phyloP scores from a whole-genome alignment of 305 asterid species.

The Stenogyne calaminthoides region DNA sequence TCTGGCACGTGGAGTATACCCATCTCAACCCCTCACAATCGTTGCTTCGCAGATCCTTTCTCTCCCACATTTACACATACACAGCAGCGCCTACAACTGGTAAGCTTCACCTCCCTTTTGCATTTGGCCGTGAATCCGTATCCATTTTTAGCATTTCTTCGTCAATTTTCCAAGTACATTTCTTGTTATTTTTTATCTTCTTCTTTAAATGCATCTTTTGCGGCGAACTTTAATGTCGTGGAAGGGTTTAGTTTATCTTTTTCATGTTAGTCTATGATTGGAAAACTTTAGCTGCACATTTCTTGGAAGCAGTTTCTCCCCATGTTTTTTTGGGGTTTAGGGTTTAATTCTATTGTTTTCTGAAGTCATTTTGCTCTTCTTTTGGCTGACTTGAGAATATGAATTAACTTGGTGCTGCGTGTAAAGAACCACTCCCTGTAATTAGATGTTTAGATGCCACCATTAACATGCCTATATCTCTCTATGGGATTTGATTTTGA shows the following conservation, averaged over 20 bases:
- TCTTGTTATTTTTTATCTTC: neutral
- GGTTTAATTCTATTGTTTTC: conserved; percentile 18
- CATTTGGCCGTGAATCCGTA: neutral
- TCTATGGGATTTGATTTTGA: conserved; percentile 4
- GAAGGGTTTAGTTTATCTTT: neutral
- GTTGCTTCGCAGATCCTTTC: neutral
- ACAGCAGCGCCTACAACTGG: conserved; percentile 19
- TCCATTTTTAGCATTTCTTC: conserved; percentile 10
- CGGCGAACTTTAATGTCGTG: neutral
- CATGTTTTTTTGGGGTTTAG: conserved; percentile 19
- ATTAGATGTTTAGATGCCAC: neutral
- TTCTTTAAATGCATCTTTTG: neutral
- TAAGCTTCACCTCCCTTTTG: neutral
- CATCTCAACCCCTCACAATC: neutral
- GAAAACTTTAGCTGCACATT: neutral
- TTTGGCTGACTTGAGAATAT: neutral
- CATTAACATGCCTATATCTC: neutral
- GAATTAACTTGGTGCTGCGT: neutral
- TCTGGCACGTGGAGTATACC: conserved; percentile 16
- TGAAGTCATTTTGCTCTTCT: neutral
- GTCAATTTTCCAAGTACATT: neutral
- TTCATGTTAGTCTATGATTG: neutral
- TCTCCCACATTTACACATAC: neutral
- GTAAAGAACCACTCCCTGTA: neutral
- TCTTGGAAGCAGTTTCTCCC: neutral